Evolutionary conservation across 495 filamentous ascomycete genomes (phyloP).

Genomic region (Neurospora sp.): DNA sequence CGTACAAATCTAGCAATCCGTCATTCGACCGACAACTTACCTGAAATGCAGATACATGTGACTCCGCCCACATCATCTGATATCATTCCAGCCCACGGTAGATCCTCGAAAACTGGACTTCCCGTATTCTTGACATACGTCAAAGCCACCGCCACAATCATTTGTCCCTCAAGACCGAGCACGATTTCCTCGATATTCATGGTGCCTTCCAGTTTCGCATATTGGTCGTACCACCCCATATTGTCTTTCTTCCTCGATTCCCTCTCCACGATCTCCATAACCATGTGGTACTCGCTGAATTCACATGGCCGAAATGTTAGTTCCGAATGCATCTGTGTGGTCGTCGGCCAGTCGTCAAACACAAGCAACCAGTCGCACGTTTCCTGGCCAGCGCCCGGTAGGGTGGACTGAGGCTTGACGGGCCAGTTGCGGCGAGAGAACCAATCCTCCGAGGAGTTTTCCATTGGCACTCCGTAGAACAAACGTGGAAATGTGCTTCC

Average conservation of each 20-base stretch:
- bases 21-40: conserved; percentile 20
- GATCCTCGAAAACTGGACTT: conserved; percentile 42
- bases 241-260: conserved; percentile 33
- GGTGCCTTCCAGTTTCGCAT: conserved; percentile 34
- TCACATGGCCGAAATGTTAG: conserved; percentile 39
- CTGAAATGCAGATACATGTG: conserved; percentile 49
- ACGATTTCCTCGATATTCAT: conserved; percentile 41
- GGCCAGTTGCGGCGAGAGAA: conserved; percentile 49
- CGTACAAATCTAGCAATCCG: not conserved
- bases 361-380: conserved; percentile 48
- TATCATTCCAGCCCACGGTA: conserved; percentile 49
- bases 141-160: conserved; percentile 44
- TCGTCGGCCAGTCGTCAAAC: conserved; percentile 41
- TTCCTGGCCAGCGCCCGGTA: conserved; percentile 34
- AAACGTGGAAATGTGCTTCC: conserved; percentile 53
- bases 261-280: conserved; percentile 43
- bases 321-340: conserved; percentile 23
- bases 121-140: conserved; percentile 44
- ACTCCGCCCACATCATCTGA: conserved; percentile 48
- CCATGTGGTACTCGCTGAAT: conserved; percentile 39
- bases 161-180: conserved; percentile 32
- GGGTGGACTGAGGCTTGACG: conserved; percentile 28
- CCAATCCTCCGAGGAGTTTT: conserved; percentile 41
- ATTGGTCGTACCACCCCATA: conserved; percentile 48
- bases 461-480: conserved; percentile 44